Percentiles rank a stretch among this genome's conserved stretches.
These are phyloP conservation scores for Pulicaria dysenterica DNA, from an alignment of 129 eudicot genomes.

Conservation along the genomic window DNA sequence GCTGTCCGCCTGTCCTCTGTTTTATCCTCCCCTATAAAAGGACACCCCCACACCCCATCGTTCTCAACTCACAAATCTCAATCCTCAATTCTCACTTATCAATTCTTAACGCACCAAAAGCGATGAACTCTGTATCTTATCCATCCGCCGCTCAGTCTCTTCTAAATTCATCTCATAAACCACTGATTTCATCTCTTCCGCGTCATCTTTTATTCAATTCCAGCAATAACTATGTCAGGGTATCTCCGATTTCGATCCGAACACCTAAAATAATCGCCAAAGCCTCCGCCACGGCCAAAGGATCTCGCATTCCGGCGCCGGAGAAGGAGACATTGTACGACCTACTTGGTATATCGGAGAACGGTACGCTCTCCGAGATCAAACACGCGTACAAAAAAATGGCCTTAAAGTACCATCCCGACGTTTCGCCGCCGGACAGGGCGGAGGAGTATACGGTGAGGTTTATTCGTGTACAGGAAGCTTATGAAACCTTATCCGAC, in stretches of 20 bases:
- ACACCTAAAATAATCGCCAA: slow-evolving; percentile 5
- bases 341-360: slow-evolving; percentile 49
- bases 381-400: slow-evolving; percentile 58
- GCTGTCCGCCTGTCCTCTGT: not conserved
- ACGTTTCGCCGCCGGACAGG: slow-evolving; percentile 59
- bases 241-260: slow-evolving; percentile 5
- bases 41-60: not conserved
- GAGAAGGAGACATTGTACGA: slow-evolving; percentile 45
- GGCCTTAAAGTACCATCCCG: slow-evolving; percentile 45
- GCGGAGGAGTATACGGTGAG: slow-evolving; percentile 44
- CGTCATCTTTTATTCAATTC: slow-evolving; percentile 1
- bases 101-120: slow-evolving; percentile 4
- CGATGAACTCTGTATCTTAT: slow-evolving; percentile 23
- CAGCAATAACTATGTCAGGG: slow-evolving; percentile 3
- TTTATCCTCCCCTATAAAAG: slow-evolving; percentile 4
- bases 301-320: not conserved
- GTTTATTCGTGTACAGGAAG: slow-evolving; percentile 61
- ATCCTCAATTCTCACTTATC: not conserved
- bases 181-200: slow-evolving; percentile 4
- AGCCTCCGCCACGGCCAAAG: slow-evolving; percentile 22
- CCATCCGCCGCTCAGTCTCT: slow-evolving; percentile 19
- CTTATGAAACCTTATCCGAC: slow-evolving; percentile 69
- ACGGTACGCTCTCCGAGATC: slow-evolving; percentile 44
- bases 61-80: not conserved
- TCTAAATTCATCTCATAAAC: slow-evolving; percentile 14